phyloP scores from a whole-genome alignment of 352 stramenopile genomes.

The Phytophthora idaei region DNA sequence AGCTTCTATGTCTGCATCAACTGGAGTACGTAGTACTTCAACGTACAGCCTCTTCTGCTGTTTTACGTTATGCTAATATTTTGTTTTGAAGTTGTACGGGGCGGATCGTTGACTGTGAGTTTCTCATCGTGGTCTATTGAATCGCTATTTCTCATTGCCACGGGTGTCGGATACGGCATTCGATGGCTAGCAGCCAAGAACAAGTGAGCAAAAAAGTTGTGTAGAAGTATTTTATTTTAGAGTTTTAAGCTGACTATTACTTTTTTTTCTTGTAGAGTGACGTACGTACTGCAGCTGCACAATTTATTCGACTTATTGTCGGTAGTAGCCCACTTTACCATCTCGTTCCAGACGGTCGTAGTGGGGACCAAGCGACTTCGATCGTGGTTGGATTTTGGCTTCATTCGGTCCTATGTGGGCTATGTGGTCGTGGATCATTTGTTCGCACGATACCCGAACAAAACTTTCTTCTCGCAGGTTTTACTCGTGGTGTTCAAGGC shows the following conservation, averaged over 20 bases:
- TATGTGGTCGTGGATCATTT: constrained; percentile 82
- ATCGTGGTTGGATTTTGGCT: constrained; percentile 89
- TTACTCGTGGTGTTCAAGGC: constrained; percentile 81
- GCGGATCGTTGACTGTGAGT: constrained; percentile 65
- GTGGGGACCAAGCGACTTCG: constrained; percentile 53
- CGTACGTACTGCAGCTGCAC: constrained; percentile 64
- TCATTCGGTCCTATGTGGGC: constrained; percentile 84
- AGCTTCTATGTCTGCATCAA: constrained; percentile 82
- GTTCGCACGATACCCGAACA: constrained; percentile 74
- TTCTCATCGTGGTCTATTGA: constrained; percentile 87
- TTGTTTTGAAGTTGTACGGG: constrained; percentile 61
- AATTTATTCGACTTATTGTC: constrained; percentile 85
- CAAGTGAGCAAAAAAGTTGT: constrained; percentile 58
- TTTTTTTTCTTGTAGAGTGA: constrained; percentile 43
- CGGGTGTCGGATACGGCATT: constrained; percentile 68
- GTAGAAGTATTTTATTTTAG: background rate
- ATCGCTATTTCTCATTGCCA: constrained; percentile 74
- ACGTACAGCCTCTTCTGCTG: constrained; percentile 15
- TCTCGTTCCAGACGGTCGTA: constrained; percentile 75
- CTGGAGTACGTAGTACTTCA: constrained; percentile 67
- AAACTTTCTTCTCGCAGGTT: constrained; percentile 83
- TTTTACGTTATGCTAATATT: constrained; percentile 11
- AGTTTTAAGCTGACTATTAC: constrained; percentile 1
- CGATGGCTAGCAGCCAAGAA: constrained; percentile 84
- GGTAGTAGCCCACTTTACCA: constrained; percentile 81